Percentiles rank a stretch among this genome's conserved stretches.
These are phyloP conservation scores for Penicillium soppii DNA, from an alignment of 495 filamentous ascomycete species.

Conservation along the genomic window DNA sequence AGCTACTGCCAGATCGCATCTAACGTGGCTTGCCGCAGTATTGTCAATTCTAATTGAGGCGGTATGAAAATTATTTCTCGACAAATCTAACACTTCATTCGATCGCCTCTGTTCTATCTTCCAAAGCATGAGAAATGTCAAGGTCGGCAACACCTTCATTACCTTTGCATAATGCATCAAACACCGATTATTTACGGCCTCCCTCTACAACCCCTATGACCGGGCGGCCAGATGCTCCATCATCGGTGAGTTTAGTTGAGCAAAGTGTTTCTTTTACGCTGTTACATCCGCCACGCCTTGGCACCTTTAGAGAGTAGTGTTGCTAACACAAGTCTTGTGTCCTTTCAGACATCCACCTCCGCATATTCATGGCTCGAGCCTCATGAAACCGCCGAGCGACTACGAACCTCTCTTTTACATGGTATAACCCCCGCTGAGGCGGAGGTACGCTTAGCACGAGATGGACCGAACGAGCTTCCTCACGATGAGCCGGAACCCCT, in stretches of 20 bases:
- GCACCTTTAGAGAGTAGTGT: not conserved
- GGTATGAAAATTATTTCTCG: slow-evolving; percentile 33
- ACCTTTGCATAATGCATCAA: slow-evolving; percentile 53
- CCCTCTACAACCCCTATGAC: slow-evolving; percentile 38
- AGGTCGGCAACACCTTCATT: slow-evolving; percentile 58
- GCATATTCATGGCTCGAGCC: slow-evolving; percentile 64
- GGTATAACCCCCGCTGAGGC: slow-evolving; percentile 82
- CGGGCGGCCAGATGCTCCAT: slow-evolving; percentile 29
- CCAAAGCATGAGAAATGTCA: slow-evolving; percentile 59
- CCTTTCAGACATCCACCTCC: slow-evolving; percentile 55
- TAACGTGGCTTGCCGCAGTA: slow-evolving; percentile 18
- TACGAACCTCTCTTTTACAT: slow-evolving; percentile 78
- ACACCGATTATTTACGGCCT: slow-evolving; percentile 31
- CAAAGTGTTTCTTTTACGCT: not conserved
- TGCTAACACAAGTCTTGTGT: slow-evolving; percentile 9
- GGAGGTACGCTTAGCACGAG: slow-evolving; percentile 67
- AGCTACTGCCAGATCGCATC: slow-evolving; percentile 38
- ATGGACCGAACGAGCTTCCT: slow-evolving; percentile 93
- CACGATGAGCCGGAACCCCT: slow-evolving; percentile 90
- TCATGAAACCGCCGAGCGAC: slow-evolving; percentile 71
- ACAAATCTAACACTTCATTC: slow-evolving; percentile 16
- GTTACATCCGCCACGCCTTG: not conserved
- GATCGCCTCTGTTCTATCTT: slow-evolving; percentile 14
- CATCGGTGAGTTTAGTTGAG: slow-evolving; percentile 29
- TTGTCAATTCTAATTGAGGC: slow-evolving; percentile 16